Evolutionary conservation across 139 green algal species (phyloP).

Genomic region (Deuterostichococcus epilithicus): DNA sequence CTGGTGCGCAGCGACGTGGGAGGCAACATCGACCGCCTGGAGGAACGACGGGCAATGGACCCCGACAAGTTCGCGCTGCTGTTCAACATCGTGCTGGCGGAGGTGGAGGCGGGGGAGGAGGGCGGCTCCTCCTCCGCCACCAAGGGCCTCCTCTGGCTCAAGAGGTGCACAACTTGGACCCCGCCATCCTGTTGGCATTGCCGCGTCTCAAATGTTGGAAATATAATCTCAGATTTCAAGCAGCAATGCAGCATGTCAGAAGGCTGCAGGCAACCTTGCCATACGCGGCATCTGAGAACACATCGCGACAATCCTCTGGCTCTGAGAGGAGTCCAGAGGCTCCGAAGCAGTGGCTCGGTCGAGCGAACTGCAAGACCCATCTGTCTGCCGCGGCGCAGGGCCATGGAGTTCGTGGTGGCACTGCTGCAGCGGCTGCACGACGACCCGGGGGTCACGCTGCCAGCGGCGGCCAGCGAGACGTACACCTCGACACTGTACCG

Average conservation of each 20-base stretch:
- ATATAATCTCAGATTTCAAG: background rate
- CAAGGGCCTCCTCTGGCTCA: constrained; percentile 77
- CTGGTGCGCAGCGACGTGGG: constrained; percentile 63
- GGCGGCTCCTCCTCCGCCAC: constrained; percentile 41
- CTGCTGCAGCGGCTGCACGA: constrained; percentile 48
- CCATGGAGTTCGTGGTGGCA: constrained; percentile 67
- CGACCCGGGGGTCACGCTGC: constrained; percentile 24
- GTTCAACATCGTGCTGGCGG: constrained; percentile 62
- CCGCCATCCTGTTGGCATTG: background rate
- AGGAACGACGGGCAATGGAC: constrained; percentile 28
- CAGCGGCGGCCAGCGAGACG: constrained; percentile 39
- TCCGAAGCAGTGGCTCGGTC: too few species aligned
- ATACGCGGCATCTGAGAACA: too few species aligned
- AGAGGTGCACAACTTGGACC: constrained; percentile 30
- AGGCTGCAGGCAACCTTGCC: too few species aligned
- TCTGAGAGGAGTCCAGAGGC: too few species aligned
- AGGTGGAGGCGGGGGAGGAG: constrained; percentile 44
- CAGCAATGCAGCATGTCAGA: too few species aligned
- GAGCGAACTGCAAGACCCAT: background rate
- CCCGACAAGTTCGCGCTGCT: constrained; percentile 39
- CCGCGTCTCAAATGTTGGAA: too few species aligned
- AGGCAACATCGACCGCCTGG: constrained; percentile 68
- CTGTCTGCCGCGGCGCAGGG: constrained; percentile 30
- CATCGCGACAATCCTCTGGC: too few species aligned
- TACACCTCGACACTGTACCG: constrained; percentile 63